Conservation (phyloP, 2,329 filamentous ascomycete species). For the Fusarium chlamydosporum region DNA sequence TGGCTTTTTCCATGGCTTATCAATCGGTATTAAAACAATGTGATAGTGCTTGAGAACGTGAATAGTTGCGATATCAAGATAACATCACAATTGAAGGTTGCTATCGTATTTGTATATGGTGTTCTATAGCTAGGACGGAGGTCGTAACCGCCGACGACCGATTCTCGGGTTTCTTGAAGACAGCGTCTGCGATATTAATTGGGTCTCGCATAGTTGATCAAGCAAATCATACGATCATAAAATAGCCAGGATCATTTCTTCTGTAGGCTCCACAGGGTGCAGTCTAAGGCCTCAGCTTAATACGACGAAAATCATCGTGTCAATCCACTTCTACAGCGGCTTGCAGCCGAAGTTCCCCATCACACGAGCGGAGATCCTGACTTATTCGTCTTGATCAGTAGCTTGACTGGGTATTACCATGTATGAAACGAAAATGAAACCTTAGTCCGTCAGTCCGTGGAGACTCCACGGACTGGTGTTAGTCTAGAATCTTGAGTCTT, state of each 20-base stretch:
- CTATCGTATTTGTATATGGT: not conserved
- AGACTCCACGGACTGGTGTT: not conserved
- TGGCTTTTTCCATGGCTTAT: not conserved
- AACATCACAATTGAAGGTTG: no score
- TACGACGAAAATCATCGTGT: not conserved
- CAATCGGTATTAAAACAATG: rapidly evolving
- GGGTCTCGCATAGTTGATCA: not conserved
- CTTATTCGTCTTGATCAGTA: not conserved
- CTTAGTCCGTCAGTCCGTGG: not conserved
- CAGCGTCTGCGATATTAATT: not conserved
- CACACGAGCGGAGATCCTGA: not conserved
- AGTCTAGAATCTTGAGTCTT: no score
- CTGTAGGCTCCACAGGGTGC: not conserved
- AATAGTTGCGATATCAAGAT: not conserved
- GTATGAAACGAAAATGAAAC: not conserved
- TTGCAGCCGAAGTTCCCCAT: not conserved
- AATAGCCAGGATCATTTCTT: not conserved
- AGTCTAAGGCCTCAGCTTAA: not conserved
- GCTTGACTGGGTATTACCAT: not conserved
- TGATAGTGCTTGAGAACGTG: rapidly evolving
- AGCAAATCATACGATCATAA: not conserved
- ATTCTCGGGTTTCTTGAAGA: not conserved
- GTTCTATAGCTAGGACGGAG: not conserved
- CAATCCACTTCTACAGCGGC: not conserved
- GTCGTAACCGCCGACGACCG: not conserved